phyloP scores from a whole-genome alignment of 1,284 basidiomycete genomes.

The Leccinum pseudoinsigne region DNA sequence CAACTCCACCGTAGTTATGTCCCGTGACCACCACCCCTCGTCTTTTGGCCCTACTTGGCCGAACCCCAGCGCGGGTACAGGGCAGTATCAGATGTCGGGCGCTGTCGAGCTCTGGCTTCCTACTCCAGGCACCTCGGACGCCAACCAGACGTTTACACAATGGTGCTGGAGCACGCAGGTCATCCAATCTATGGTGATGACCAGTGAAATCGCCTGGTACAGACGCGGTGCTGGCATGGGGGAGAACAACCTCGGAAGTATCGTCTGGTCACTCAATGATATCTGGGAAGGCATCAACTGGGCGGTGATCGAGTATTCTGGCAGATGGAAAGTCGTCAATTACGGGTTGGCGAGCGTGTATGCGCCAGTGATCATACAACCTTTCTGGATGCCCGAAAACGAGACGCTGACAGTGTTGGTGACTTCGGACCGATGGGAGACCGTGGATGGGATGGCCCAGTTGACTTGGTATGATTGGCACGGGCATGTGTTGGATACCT shows the following conservation, averaged over 20 bases:
- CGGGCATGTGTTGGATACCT: too few species aligned
- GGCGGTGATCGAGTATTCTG: not conserved
- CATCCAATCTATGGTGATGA: too few species aligned
- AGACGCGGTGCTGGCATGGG: too few species aligned
- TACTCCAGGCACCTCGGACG: slow-evolving; percentile 36
- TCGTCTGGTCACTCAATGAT: too few species aligned
- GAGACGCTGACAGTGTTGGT: slow-evolving; percentile 37
- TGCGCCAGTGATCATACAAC: slow-evolving; percentile 50
- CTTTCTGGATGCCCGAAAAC: slow-evolving; percentile 49
- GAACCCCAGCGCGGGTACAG: slow-evolving; percentile 52
- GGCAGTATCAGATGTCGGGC: slow-evolving; percentile 53
- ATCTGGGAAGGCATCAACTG: slow-evolving; percentile 46
- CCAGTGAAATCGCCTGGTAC: too few species aligned
- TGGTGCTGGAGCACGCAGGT: too few species aligned
- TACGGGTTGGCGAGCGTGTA: slow-evolving; percentile 51
- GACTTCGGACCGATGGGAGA: slow-evolving; percentile 52
- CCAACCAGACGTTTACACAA: slow-evolving; percentile 42
- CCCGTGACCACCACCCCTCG: too few species aligned
- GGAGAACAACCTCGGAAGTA: too few species aligned
- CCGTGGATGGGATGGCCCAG: slow-evolving; percentile 47
- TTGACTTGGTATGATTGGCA: not conserved
- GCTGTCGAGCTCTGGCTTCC: slow-evolving; percentile 50
- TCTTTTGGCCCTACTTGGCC: slow-evolving; percentile 45
- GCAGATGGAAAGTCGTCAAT: not conserved
- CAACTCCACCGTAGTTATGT: not conserved